phyloP scores from a whole-genome alignment of 164 flowering plant species.

The Warburgia ugandensis region DNA sequence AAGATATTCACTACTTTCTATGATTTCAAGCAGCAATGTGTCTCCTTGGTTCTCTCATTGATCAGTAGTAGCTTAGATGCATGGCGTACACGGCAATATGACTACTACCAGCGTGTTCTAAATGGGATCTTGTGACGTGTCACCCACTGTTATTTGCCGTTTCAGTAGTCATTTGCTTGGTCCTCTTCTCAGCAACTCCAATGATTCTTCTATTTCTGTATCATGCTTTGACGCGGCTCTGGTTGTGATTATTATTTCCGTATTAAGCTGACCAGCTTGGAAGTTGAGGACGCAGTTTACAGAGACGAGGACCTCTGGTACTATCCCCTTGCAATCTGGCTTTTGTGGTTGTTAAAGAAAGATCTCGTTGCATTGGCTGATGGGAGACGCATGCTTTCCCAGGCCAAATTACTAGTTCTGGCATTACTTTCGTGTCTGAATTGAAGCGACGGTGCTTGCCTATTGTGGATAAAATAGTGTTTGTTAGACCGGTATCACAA shows the following conservation, averaged over 20 bases:
- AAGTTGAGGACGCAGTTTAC: neutral
- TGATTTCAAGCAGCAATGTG: constrained; percentile 84
- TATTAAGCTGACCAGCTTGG: constrained; percentile 1
- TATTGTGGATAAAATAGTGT: neutral
- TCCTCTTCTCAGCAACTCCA: neutral
- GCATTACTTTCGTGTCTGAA: neutral
- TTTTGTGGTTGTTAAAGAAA: neutral
- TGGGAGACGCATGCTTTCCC: too few relatives aligned
- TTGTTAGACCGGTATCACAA: too few relatives aligned
- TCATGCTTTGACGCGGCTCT: too few relatives aligned
- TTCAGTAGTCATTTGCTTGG: neutral
- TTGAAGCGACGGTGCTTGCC: neutral
- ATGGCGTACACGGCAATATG: constrained; percentile 98
- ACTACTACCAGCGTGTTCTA: constrained; percentile 93
- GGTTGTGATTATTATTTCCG: too few relatives aligned
- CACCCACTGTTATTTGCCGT: constrained; percentile 1
- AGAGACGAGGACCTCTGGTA: neutral
- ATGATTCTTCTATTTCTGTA: too few relatives aligned
- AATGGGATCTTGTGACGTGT: constrained; percentile 84
- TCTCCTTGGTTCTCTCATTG: constrained; percentile 92
- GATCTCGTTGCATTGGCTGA: neutral
- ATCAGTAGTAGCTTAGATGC: constrained; percentile 99
- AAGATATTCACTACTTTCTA: neutral
- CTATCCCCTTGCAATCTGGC: neutral
- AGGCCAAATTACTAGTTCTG: neutral